Base-by-base conservation (phyloP, 768 basidiomycete species). In the Suillus brevipes region DNA sequence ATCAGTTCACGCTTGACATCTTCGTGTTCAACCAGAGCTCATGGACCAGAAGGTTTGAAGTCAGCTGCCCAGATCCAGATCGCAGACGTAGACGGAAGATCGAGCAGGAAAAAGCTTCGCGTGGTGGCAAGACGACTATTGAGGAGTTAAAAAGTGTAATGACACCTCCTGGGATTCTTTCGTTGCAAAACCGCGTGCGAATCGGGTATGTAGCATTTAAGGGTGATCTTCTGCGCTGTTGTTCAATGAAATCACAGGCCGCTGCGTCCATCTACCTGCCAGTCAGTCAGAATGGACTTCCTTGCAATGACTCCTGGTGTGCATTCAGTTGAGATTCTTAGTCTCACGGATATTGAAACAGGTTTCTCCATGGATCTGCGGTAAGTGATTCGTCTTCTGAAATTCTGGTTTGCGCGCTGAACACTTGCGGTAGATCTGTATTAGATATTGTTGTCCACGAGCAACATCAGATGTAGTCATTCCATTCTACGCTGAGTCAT, bases 271-370 rank as follows among this genome's bases (percentile, higher is more conserved):
- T 86, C 87, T 13, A 89, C 91, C 1, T 93, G 92, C 72, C 93
- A 95, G 74, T 92, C 91, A 23, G 91, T 95, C 31, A 81, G 91
- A 47, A 93, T 95, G 89, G 85, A 89, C 65, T 94, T 95, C 70
- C 77, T 95, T 55, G 92, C 94, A 3, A 78, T 95, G 57, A 83
- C 85, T 9, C 88, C 92, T 23, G 94, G 94, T 4, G 87, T 94
- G 2, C 92, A 95, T 71, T 81, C 88, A 3, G 83, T 95, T 60
- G 87, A 91, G 66, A 82, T 84, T 6, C 77, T 95, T 60, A 87
- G 87, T 1, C 77, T 95, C 60, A 89, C 87, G 1, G 94, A 95
- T 68, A 78, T 90, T 5, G 91, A 91, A 70, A 86, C 88, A 7
- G 88, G 88, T 1, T 87, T 85, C 72, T 81, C 87, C 0, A 86